These are phyloP conservation scores for Suaeda aralocaspica DNA, from an alignment of 148 eudicot species.

Conservation along the genomic window DNA sequence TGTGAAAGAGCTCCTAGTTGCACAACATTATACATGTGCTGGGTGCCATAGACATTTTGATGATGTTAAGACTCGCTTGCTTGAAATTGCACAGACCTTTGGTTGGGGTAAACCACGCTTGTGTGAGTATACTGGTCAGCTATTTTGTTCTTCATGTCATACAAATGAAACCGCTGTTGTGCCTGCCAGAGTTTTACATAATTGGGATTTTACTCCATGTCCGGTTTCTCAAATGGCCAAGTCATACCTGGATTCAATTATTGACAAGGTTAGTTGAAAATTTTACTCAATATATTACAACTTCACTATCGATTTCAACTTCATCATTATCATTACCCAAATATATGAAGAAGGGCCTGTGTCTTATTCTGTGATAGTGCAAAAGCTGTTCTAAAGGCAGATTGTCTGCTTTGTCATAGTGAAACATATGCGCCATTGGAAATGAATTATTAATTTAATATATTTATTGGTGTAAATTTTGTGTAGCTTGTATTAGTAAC, in stretches of 20 bases:
- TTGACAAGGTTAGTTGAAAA: constrained; percentile 54
- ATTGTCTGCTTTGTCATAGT: neutral
- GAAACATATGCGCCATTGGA: neutral
- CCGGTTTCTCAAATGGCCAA: constrained; percentile 93
- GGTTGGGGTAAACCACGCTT: constrained; percentile 96
- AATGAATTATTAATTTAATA: neutral
- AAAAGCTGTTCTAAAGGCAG: neutral
- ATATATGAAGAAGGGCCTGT: neutral
- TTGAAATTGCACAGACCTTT: constrained; percentile 63
- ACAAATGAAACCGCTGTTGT: constrained; percentile 74
- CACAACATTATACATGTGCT: constrained; percentile 79
- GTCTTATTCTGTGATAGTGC: neutral
- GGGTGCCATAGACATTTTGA: constrained; percentile 84
- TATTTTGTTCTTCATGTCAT: constrained; percentile 89
- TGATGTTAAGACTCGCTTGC: constrained; percentile 67
- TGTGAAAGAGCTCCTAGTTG: constrained; percentile 68
- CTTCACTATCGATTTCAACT: neutral
- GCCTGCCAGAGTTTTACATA: constrained; percentile 90
- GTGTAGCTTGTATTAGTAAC: neutral
- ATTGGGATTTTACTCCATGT: constrained; percentile 84
- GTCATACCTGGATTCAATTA: constrained; percentile 76
- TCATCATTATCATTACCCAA: neutral
- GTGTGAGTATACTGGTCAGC: constrained; percentile 92
- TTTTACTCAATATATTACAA: neutral
- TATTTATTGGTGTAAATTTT: neutral